phyloP scores from a whole-genome alignment of 768 basidiomycete species.

The Mycena venus region DNA sequence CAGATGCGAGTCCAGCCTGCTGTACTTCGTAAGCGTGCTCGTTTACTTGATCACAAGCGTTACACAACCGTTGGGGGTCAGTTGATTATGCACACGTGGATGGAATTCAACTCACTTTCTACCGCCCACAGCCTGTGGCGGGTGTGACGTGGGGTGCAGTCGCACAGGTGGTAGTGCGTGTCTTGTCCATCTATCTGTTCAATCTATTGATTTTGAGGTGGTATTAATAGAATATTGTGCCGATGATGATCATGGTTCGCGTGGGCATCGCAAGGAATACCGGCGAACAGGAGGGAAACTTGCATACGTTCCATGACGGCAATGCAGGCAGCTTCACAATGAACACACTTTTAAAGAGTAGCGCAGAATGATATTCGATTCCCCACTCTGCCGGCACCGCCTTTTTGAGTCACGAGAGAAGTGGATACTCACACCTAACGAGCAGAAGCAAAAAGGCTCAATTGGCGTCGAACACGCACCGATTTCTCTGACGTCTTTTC shows the following conservation, averaged over 20 bases:
- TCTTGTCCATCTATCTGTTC: not conserved
- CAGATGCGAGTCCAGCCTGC: conserved; percentile 20
- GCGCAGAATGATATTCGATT: no score
- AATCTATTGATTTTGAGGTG: not conserved
- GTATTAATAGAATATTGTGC: conserved; percentile 8
- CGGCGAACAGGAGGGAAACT: not conserved
- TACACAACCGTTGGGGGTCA: not conserved
- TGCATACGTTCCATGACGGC: not conserved
- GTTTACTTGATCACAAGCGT: not conserved
- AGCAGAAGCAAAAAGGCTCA: not conserved
- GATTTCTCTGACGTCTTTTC: not conserved
- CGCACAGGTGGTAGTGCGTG: conserved; percentile 11
- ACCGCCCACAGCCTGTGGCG: not conserved
- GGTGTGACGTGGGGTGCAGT: not conserved
- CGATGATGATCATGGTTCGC: conserved; percentile 14
- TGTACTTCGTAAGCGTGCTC: not conserved
- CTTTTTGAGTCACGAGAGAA: not conserved
- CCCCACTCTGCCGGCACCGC: not conserved
- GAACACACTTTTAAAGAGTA: no score
- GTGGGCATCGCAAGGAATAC: not conserved
- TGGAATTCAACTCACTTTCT: not conserved
- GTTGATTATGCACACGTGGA: not conserved
- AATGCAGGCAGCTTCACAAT: not conserved
- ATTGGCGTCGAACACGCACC: not conserved
- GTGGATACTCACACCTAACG: not conserved